Conservation (phyloP, 176 grass and related monocot species). For the Oryza officinalis region DNA sequence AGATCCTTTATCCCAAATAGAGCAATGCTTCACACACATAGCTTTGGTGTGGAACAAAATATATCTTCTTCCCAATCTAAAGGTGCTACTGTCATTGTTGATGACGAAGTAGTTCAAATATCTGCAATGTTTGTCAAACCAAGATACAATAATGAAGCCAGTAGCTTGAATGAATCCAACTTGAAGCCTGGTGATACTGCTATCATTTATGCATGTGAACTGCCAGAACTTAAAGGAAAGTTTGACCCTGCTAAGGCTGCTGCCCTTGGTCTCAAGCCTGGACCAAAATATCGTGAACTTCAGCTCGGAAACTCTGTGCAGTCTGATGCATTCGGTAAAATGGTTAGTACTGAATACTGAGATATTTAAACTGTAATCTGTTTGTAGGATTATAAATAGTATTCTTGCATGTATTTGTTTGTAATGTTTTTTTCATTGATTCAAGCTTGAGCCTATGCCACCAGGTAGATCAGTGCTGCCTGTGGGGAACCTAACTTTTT, state of each 20-base stretch:
- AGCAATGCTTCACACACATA: constrained; percentile 95
- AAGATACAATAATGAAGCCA: constrained; percentile 40
- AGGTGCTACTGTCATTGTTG: constrained; percentile 66
- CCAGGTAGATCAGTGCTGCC: not conserved
- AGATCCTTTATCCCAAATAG: constrained; percentile 88
- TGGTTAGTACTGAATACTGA: constrained; percentile 50
- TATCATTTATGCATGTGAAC: constrained; percentile 89
- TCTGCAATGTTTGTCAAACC: constrained; percentile 85
- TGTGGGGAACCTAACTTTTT: not conserved
- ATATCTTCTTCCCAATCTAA: constrained; percentile 39
- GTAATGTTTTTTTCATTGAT: not conserved
- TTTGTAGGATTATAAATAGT: not conserved
- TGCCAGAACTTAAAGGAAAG: constrained; percentile 94
- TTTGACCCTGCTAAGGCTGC: constrained; percentile 88
- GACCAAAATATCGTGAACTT: constrained; percentile 85
- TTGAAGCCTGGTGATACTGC: constrained; percentile 82
- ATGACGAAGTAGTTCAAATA: constrained; percentile 91
- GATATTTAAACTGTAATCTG: not conserved
- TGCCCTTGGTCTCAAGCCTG: constrained; percentile 66
- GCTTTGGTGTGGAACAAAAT: constrained; percentile 60
- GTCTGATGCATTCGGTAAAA: constrained; percentile 63
- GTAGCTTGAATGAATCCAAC: constrained; percentile 36
- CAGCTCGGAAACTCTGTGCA: constrained; percentile 92
- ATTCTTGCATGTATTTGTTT: not conserved
- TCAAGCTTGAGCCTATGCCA: constrained; percentile 13